Base-by-base conservation (phyloP, 352 stramenopile genomes). In the Phytophthora multivora region DNA sequence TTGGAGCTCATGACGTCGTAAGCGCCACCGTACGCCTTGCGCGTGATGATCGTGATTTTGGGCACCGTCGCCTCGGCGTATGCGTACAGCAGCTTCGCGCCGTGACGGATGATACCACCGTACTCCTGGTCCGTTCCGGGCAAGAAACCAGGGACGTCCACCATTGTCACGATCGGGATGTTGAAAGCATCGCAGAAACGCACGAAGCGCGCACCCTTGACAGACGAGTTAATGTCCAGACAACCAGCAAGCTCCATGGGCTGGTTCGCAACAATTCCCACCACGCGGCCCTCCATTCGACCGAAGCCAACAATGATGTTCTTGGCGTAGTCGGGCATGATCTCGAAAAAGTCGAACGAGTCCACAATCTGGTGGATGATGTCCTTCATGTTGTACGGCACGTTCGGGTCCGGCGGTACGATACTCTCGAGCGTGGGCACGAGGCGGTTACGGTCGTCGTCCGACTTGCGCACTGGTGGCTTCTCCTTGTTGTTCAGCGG, bases 1-100 rank as follows among this genome's bases (percentile, higher is more conserved):
- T 99, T 99, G 52, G 92, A 98, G 55, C 85, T 90, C 97, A 99
- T 99, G 31, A 99, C 96, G 75, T 99, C 96, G 78, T 99, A 99
- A 4, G 97, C 97, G 36, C 97, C 97, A 51, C 97, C 97, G 74
- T 99, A 99, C 18, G 96, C 96, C 71, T 99, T 99, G 30, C 97
- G 86, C 19, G 96, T 99, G 75, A 99, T 99, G 25, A 99, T 96
- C 16, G 97, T 99, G 68, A 96, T 86, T 74, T 99, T 99, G n/a
- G 97, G 97, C 43, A 99, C 97, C 11, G 91, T 99, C 18, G 96
- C 96, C 69, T 99, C 96, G 3, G 95, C 93, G 69, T 98, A 99
- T 13, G 97, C 97, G 80, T 99, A 99, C 33, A 99, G 74, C 28
- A 99, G 78, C 83, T 99, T 99, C 36, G 95, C 93, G 53, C 97